A percentile compares a stretch with the other conserved stretches of the same genome.
phyloP scores from a whole-genome alignment of 78 protist species.

The Neovahlkampfia damariscottae region DNA sequence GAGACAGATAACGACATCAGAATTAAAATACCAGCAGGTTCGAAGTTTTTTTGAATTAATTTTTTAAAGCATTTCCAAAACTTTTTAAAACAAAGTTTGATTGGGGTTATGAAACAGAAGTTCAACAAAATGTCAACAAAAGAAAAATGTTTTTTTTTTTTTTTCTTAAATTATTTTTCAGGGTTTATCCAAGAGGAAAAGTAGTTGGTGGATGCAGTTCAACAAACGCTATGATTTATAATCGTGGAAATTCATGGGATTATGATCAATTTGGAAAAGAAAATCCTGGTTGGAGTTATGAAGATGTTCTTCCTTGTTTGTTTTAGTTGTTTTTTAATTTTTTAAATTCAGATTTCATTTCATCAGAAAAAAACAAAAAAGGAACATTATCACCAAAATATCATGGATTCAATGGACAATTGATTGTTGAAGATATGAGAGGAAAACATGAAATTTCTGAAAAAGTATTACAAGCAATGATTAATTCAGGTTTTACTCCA shows the following conservation, averaged over 20 bases:
- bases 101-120: constrained; percentile 9
- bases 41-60: no score
- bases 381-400: background rate
- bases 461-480: background rate
- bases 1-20: background rate
- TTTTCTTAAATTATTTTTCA: no score
- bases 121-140: constrained; percentile 6
- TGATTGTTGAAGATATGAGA: background rate
- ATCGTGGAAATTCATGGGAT: constrained; percentile 22
- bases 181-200: constrained; percentile 24
- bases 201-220: constrained; percentile 23
- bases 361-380: background rate
- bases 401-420: background rate
- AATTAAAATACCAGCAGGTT: background rate
- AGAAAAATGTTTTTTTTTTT: background rate
- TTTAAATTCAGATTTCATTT: no score
- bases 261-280: constrained; percentile 20
- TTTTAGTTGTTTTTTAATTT: constrained; percentile 7
- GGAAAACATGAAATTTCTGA: background rate
- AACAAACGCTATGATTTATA: constrained; percentile 25
- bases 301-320: constrained; percentile 12
- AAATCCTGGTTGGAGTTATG: background rate
- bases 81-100: constrained; percentile 3
- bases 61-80: background rate
- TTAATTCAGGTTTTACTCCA: background rate